Percentiles rank a stretch among this genome's conserved stretches.
phyloP scores from a whole-genome alignment of 352 stramenopile genomes.

The Globisporangium alternatum region DNA sequence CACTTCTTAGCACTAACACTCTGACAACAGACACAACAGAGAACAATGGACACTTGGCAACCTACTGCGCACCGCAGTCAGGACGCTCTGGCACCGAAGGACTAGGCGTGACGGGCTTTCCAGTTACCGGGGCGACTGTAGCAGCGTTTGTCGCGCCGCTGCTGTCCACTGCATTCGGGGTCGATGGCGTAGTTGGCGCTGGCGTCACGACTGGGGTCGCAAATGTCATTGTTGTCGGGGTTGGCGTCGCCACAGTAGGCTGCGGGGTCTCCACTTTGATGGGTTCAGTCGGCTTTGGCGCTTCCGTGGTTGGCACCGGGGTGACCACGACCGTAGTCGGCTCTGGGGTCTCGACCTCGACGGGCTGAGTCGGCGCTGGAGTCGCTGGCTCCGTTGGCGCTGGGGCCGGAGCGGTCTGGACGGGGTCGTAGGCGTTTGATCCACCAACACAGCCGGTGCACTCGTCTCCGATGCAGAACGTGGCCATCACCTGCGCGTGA shows the following conservation, averaged over 20 bases:
- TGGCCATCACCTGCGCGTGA: conserved; percentile 17
- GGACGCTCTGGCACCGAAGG: background rate
- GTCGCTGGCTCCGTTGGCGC: background rate
- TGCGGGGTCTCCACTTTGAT: background rate
- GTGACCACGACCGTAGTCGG: background rate
- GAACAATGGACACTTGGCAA: background rate
- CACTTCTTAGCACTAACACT: background rate
- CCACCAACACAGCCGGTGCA: conserved; percentile 11
- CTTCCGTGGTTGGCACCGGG: background rate
- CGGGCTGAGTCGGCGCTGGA: background rate
- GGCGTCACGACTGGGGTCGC: background rate
- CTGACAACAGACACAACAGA: background rate
- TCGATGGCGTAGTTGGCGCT: background rate
- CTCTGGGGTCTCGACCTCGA: background rate
- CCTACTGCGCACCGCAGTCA: background rate
- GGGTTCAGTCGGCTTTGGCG: background rate
- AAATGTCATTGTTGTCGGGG: background rate
- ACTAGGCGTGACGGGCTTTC: background rate
- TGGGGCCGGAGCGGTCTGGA: background rate
- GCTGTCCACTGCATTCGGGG: background rate
- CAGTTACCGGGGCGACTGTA: background rate
- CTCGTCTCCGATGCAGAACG: conserved; percentile 15
- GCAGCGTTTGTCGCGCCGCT: background rate
- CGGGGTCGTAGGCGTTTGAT: background rate
- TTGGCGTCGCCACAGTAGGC: background rate